Base-by-base conservation (phyloP, 441 rosid species). In the Geranium incanum region DNA sequence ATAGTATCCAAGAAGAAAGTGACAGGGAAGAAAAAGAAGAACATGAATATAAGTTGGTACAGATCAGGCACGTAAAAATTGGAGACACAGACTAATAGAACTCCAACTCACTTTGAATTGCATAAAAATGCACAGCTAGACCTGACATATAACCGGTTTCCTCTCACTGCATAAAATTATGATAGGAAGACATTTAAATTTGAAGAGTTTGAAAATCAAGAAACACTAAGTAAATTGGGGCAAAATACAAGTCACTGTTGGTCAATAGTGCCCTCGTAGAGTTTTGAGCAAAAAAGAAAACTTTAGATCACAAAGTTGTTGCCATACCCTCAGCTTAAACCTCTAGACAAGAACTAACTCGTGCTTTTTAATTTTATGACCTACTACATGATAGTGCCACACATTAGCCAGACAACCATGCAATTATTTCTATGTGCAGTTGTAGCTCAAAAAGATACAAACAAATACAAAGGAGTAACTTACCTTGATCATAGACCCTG, bases 401-500 rank as follows among this genome's bases (percentile, higher is more conserved):
- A 62, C 66, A 59, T 18, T 59, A 59, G 64, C 15, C 11, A 7
- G 28, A 6, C 64, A 59, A 16, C 33, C 13, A 67, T 11, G 68
- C 12, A 28, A 28, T 36, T 45, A 1, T 59, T 8, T 6, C 64
- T 9, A 23, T 6, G 11, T 8, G 12, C 13, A 7, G 36, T 62
- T 62, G 66, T 23, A 62, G 66, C 66, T 23, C 23, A 62, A 0
- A 62, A 23, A 21, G 37, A 8, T 62, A n/a, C 66, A 62, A 41
- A 28, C n/a, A 62, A 19, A 62, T 62, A 36, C 48, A 75, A 41
- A 50, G 48, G 48, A 41, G 48, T 6, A 11, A 60, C 57, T 52
- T 76, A 95, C 99, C 98, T 78, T 78, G 78, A 95, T 84, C 87
- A 88, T 87, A 45, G 95, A 82, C 67, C 86, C 96, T 3, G 87